Conservation (phyloP, 768 basidiomycete genomes). For the Mycena latifolia region DNA sequence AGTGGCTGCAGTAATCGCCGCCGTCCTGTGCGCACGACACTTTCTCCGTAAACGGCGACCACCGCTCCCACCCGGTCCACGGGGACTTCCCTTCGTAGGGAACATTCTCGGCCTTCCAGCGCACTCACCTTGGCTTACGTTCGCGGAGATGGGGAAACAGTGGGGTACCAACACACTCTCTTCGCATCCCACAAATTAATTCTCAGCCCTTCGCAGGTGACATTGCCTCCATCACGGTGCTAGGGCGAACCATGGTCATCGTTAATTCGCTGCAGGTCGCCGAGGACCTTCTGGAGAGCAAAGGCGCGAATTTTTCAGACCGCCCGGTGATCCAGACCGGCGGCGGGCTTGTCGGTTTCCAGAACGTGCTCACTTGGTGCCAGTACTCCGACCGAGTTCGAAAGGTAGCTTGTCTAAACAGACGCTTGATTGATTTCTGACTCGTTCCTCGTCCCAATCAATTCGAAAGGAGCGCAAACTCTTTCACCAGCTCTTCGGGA, state of each 20-base stretch:
- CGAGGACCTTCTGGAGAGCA: conserved; percentile 23
- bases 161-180: conserved; percentile 3
- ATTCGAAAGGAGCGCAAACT: conserved; percentile 24
- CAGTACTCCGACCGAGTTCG: conserved; percentile 22
- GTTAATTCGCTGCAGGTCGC: conserved; percentile 21
- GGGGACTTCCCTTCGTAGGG: conserved; percentile 4
- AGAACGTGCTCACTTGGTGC: neutral
- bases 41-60: neutral
- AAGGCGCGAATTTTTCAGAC: conserved; percentile 26
- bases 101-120: conserved; percentile 4
- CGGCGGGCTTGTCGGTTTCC: conserved; percentile 30
- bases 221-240: conserved; percentile 17
- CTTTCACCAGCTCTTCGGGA: conserved; percentile 31
- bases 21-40: neutral
- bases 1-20: neutral
- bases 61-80: conserved; percentile 18
- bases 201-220: conserved; percentile 11
- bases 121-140: neutral
- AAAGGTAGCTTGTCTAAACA: too few species aligned
- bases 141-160: neutral
- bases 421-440: too few species aligned
- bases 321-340: conserved; percentile 27
- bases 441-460: too few species aligned
- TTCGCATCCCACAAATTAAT: neutral
- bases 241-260: conserved; percentile 27